Conservation (phyloP, 2,329 filamentous ascomycete genomes). For the Fusarium caatingaense region DNA sequence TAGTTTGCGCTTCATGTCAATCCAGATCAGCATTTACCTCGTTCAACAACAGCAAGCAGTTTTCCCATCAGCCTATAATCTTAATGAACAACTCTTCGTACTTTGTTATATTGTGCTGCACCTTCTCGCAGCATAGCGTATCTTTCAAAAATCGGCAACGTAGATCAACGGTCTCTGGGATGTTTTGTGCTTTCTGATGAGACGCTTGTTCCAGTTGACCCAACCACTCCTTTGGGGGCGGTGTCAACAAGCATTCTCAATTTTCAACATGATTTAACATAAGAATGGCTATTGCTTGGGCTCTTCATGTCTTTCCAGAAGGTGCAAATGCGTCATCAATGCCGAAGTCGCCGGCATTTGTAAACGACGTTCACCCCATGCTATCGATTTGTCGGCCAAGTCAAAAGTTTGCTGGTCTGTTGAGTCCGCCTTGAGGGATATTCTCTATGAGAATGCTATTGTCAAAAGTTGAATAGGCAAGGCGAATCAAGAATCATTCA, state of each 20-base stretch:
- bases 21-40: not conserved
- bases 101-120: not conserved
- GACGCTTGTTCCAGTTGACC: not conserved
- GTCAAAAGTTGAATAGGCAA: rapidly evolving
- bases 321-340: not conserved
- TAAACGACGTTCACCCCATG: not conserved
- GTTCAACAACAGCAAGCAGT: not conserved
- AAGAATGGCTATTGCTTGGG: not conserved
- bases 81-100: not conserved
- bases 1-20: not conserved
- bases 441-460: not conserved
- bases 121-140: not conserved
- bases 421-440: rapidly evolving
- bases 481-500: not conserved
- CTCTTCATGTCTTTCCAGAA: rapidly evolving
- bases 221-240: not conserved
- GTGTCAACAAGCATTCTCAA: not conserved
- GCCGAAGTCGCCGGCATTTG: not conserved
- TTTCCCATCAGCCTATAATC: not conserved
- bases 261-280: not conserved
- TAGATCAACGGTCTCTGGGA: not conserved
- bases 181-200: not conserved
- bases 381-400: not conserved
- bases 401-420: not conserved
- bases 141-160: not conserved